Percentiles rank a stretch among this genome's conserved stretches.
These are phyloP conservation scores for Jamesozyma jinghongensis DNA, from an alignment of 805 yeast species.

Conservation along the genomic window DNA sequence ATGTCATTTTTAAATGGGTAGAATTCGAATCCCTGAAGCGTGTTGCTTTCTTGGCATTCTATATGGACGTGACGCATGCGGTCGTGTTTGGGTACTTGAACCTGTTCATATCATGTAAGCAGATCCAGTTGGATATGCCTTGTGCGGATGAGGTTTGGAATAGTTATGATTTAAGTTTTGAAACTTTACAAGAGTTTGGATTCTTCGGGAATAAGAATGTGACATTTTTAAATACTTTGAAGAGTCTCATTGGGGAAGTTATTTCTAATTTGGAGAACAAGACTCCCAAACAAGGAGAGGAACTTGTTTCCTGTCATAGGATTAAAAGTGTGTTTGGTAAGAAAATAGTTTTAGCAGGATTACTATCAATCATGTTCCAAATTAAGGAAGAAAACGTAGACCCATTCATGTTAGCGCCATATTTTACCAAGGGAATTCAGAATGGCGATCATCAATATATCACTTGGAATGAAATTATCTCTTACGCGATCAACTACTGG, in stretches of 20 bases:
- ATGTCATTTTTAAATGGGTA: conserved; percentile 47
- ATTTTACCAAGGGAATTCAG: conserved; percentile 6
- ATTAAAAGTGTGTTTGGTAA: conserved; percentile 48
- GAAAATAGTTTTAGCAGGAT: conserved; percentile 56
- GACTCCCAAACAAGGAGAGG: conserved; percentile 14
- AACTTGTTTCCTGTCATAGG: conserved; percentile 1
- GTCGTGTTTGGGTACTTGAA: conserved; percentile 68
- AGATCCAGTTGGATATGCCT: conserved; percentile 52
- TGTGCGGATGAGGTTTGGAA: conserved; percentile 58
- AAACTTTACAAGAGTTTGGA: conserved; percentile 17
- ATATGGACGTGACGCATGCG: conserved; percentile 70
- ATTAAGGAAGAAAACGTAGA: conserved; percentile 56
- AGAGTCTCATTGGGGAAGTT: conserved; percentile 46
- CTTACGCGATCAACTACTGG: conserved; percentile 67
- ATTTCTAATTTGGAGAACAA: conserved; percentile 1
- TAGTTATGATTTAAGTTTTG: conserved; percentile 23
- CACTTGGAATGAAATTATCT: conserved; percentile 63
- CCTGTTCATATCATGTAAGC: conserved; percentile 44
- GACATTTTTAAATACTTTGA: conserved; percentile 49
- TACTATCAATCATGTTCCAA: conserved; percentile 57
- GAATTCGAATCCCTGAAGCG: conserved; percentile 72
- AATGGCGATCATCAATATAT: conserved; percentile 20
- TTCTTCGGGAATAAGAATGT: conserved; percentile 22
- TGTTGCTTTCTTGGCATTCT: conserved; percentile 72
- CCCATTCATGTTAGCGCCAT: conserved; percentile 8